Base-by-base conservation (phyloP, 345 rosid genomes). In the Camelina sativa region DNA sequence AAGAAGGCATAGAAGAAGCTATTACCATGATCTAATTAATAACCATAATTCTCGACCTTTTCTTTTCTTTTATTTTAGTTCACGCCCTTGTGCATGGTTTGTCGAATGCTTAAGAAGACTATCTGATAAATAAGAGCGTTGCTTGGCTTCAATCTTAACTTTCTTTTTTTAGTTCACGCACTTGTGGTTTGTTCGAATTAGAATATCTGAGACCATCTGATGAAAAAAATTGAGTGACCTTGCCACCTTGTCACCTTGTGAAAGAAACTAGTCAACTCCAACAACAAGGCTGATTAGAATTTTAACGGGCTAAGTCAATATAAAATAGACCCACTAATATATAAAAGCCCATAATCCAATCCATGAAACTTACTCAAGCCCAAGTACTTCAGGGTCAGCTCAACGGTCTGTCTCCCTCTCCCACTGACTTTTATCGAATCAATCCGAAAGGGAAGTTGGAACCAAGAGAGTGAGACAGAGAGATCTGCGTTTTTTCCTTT, bases 1-100 rank as follows among this genome's bases (percentile, higher is more conserved):
- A 87, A 60, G 79, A 84, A 37, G 86, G 69, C 16, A 19, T 76
- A 5, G 58, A 81, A 38, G 87, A 81, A 53, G 76, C 80, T n/a
- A 48, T 76, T 62, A 67, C 87, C 9, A 77, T 70, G 67, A 58
- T 86, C 20, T 65, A 68, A 30, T 64, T 63, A 30, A 58, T 40
- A 28, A 37, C 23, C 56, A 28, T 37, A 25, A 50, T 55, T 64
- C 25, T 46, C 34, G 13, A 8, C 65, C 65, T 50, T 20, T 15
- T 2, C 11, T 46, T 41, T 67, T 40, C 25, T 44, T 62, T 40
- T 15, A n/a, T 62, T 38, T 38, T 50, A 40, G 20, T 67, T 52
- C 5, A 30, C 4, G 62, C 54, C 67, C 79, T 51, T 52, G 57
- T 54, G 37, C 37, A 34, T 34, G 70, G 51, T 34, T 53, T 69